Conservation (phyloP, 768 basidiomycete species). For the Kwoniella europaea region DNA sequence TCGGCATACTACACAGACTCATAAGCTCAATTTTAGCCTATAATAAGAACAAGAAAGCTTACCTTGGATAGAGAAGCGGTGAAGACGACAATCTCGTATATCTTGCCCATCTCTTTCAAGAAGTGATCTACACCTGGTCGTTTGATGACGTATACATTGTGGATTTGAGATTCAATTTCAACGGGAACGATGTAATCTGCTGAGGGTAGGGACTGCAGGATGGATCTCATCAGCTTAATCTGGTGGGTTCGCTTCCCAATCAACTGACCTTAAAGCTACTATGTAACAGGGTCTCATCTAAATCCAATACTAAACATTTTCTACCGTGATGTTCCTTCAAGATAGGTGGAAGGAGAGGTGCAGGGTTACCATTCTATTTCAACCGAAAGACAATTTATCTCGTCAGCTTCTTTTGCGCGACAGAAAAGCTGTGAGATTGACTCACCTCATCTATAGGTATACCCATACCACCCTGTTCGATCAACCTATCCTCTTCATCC, state of each 20-base stretch:
- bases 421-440: conserved; percentile 28
- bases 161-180: conserved; percentile 97
- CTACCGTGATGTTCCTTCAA: conserved; percentile 78
- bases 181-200: conserved; percentile 99
- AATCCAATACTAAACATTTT: conserved; percentile 94
- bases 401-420: neutral
- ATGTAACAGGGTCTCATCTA: conserved; percentile 96
- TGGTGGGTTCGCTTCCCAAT: neutral
- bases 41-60: conserved; percentile 37
- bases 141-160: conserved; percentile 99
- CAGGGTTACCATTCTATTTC: conserved; percentile 77
- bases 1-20: conserved; percentile 79
- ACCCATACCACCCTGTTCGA: conserved; percentile 88
- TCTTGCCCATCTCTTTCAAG: conserved; percentile 96
- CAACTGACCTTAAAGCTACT: conserved; percentile 90
- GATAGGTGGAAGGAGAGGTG: conserved; percentile 85
- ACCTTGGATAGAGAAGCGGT: conserved; percentile 98
- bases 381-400: conserved; percentile 3
- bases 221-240: neutral
- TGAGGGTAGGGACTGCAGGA: conserved; percentile 77
- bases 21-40: conserved; percentile 2
- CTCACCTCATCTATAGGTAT: conserved; percentile 91
- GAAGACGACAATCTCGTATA: conserved; percentile 97
- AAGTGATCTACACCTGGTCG: conserved; percentile 97
- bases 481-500: conserved; percentile 88